Percentiles rank a stretch among this genome's conserved stretches.
phyloP scores from a whole-genome alignment of 148 eudicot genomes.

The Spergularia bocconei region DNA sequence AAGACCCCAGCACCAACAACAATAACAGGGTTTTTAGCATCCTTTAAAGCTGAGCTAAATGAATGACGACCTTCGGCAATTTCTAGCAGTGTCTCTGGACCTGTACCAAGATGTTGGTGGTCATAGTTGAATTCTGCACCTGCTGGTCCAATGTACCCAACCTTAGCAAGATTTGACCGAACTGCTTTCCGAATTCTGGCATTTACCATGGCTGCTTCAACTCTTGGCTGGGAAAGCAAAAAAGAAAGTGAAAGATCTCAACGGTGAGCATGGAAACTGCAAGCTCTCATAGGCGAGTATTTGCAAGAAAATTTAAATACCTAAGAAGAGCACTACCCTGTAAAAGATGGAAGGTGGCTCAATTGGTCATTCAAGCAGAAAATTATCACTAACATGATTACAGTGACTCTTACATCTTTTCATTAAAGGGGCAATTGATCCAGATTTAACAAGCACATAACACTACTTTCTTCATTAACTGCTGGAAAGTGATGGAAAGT shows the following conservation, averaged over 20 bases:
- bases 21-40: conserved; percentile 86
- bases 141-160: conserved; percentile 83
- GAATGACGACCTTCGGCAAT: conserved; percentile 79
- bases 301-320: too few species aligned
- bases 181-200: conserved; percentile 93
- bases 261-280: too few species aligned
- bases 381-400: background rate
- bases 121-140: conserved; percentile 79
- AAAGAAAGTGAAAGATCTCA: background rate
- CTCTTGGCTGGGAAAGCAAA: conserved; percentile 72
- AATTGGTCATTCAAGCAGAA: background rate
- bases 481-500: background rate
- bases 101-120: conserved; percentile 71
- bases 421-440: background rate
- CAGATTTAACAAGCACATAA: background rate
- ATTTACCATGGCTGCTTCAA: conserved; percentile 98
- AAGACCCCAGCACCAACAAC: conserved; percentile 85
- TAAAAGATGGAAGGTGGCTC: background rate
- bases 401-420: background rate
- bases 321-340: background rate
- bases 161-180: conserved; percentile 61
- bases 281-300: too few species aligned
- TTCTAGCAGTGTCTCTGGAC: conserved; percentile 66
- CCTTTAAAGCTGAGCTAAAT: conserved; percentile 51
- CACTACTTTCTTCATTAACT: background rate